Evolutionary conservation across 164 flowering plant species (phyloP).

Genomic region (Vitis amurensis): DNA sequence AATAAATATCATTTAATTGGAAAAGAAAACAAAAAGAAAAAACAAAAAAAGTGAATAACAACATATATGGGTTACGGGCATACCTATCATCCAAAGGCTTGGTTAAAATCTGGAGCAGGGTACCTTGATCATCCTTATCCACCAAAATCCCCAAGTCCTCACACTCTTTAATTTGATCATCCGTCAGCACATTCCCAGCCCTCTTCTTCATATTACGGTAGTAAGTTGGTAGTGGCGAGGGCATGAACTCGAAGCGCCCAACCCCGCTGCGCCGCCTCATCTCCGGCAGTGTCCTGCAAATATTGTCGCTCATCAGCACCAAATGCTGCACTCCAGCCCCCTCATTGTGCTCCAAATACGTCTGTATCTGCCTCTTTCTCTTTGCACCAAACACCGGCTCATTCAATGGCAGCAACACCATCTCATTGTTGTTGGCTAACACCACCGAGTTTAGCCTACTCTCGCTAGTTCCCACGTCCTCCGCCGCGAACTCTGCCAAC

Average conservation of each 20-base stretch:
- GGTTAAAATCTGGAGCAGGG: slow-evolving; percentile 83
- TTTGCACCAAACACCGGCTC: slow-evolving; percentile 87
- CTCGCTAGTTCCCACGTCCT: slow-evolving; percentile 84
- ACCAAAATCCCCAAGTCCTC: slow-evolving; percentile 87
- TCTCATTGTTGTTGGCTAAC: slow-evolving; percentile 72
- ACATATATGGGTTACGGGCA: neutral
- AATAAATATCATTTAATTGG: no score
- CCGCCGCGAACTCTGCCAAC: slow-evolving; percentile 84
- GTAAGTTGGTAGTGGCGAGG: slow-evolving; percentile 86
- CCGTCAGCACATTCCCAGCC: slow-evolving; percentile 73
- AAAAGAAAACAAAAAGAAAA: neutral
- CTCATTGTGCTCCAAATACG: slow-evolving; percentile 87
- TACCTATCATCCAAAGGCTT: slow-evolving; percentile 92
- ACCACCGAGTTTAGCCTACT: slow-evolving; percentile 92
- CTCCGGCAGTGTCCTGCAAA: slow-evolving; percentile 75
- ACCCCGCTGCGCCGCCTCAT: slow-evolving; percentile 67
- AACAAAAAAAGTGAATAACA: no score
- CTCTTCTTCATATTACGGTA: slow-evolving; percentile 67
- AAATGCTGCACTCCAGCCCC: slow-evolving; percentile 86
- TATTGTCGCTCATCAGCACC: slow-evolving; percentile 66
- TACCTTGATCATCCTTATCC: slow-evolving; percentile 82
- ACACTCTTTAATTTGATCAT: slow-evolving; percentile 80
- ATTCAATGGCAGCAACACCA: slow-evolving; percentile 70
- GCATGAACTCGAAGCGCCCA: slow-evolving; percentile 93
- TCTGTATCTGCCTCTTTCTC: slow-evolving; percentile 91